Percentiles rank a stretch among this genome's conserved stretches.
These are phyloP conservation scores for Paracorniculantispora psalliotae DNA, from an alignment of 2,329 filamentous ascomycete species.

Conservation along the genomic window DNA sequence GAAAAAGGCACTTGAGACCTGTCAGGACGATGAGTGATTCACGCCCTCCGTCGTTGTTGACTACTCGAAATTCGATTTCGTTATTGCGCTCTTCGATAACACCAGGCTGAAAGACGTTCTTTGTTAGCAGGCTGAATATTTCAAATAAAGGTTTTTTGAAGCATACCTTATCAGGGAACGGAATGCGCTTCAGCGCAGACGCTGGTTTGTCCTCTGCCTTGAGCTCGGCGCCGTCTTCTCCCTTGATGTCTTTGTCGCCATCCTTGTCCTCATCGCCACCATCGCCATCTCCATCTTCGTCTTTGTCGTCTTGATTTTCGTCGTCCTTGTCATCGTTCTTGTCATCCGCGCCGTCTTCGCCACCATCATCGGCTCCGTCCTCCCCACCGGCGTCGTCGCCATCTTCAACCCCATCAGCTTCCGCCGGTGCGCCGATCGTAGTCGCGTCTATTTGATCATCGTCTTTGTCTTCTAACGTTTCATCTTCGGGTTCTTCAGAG, in stretches of 20 bases:
- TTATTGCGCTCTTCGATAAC: slow-evolving; percentile 90
- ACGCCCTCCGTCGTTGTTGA: slow-evolving; percentile 88
- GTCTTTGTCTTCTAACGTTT: not conserved
- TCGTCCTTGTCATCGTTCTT: slow-evolving; percentile 7
- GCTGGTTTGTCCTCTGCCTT: slow-evolving; percentile 40
- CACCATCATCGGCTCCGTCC: not conserved
- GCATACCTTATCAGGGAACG: slow-evolving; percentile 80
- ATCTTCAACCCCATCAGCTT: not conserved
- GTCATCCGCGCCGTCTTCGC: slow-evolving; percentile 4
- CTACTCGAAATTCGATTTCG: slow-evolving; percentile 94
- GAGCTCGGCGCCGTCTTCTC: slow-evolving; percentile 10
- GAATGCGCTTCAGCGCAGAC: slow-evolving; percentile 56
- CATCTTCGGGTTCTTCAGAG: slow-evolving; percentile 19
- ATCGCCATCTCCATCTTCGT: not conserved
- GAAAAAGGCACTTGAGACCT: slow-evolving; percentile 94
- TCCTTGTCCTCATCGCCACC: slow-evolving; percentile 3
- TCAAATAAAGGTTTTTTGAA: not conserved
- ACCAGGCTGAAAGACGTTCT: slow-evolving; percentile 54
- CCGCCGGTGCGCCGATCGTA: not conserved
- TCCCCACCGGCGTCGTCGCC: not conserved
- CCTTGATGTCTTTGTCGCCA: not conserved
- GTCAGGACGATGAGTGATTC: slow-evolving; percentile 93
- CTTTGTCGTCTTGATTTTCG: not conserved
- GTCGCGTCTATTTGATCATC: not conserved
- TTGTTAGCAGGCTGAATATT: slow-evolving; percentile 8